Evolutionary conservation across 768 basidiomycete species (phyloP).

Genomic region (Rhodotorula taiwanensis): DNA sequence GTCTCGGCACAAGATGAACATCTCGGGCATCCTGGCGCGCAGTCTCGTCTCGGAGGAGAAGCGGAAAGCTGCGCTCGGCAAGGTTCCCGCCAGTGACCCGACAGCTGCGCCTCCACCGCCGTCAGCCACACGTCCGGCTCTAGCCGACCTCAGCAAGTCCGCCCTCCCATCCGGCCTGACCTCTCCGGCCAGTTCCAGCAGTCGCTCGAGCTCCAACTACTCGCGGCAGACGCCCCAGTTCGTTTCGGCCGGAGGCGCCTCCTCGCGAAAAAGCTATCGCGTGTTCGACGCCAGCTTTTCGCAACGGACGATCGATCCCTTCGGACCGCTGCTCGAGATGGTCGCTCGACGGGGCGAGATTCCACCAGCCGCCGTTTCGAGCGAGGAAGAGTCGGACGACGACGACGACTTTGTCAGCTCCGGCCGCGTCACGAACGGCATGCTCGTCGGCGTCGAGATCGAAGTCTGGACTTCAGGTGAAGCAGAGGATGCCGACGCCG

Average conservation of each 20-base stretch:
- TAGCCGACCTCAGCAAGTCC: not conserved
- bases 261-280: constrained; percentile 16
- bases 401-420: constrained; percentile 11
- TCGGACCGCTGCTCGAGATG: constrained; percentile 33
- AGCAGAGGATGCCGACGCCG: not conserved
- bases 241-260: constrained; percentile 8
- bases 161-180: not conserved
- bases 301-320: constrained; percentile 31
- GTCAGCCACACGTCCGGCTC: not conserved
- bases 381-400: not conserved
- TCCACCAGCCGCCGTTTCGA: not conserved
- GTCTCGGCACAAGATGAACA: constrained; percentile 9
- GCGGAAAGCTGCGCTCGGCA: constrained; percentile 11
- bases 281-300: constrained; percentile 33
- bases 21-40: constrained; percentile 18
- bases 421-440: not conserved
- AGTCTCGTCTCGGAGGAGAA: constrained; percentile 19
- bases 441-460: constrained; percentile 36
- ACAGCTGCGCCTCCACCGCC: not conserved
- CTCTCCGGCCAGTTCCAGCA: not conserved
- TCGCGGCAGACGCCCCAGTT: not conserved
- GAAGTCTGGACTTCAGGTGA: constrained; percentile 25
- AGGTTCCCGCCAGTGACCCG: not conserved
- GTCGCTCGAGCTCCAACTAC: not conserved
- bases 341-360: constrained; percentile 19